Conservation (phyloP, 2,329 filamentous ascomycete species). For the Fusarium goolgardi region DNA sequence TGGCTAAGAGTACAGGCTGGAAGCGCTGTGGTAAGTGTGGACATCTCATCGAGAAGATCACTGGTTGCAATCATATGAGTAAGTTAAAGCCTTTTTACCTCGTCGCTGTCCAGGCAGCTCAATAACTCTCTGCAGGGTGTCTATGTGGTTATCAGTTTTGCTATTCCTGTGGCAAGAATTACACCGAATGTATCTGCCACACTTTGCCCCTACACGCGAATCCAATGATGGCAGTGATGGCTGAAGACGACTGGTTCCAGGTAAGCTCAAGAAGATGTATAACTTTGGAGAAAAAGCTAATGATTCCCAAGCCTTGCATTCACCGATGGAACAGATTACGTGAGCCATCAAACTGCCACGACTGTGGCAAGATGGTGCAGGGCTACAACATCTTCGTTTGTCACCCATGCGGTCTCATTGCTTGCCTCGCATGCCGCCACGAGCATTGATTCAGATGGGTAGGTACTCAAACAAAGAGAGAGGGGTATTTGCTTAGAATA, state of each 20-base stretch:
- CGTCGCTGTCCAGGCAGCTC: background rate
- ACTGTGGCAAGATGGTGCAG: background rate
- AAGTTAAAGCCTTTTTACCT: conserved; percentile 42
- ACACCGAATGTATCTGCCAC: background rate
- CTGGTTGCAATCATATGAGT: conserved; percentile 70
- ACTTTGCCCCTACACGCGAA: background rate
- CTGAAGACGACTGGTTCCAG: background rate
- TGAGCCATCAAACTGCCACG: background rate
- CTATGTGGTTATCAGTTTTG: background rate
- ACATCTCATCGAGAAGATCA: conserved; percentile 59
- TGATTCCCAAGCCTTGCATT: background rate
- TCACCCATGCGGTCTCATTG: background rate
- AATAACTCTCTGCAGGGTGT: background rate
- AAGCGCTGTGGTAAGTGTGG: conserved; percentile 61
- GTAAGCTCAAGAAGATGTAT: background rate
- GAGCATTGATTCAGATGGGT: too few relatives aligned
- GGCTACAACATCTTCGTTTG: background rate
- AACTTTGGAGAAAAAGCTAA: background rate
- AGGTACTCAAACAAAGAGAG: too few relatives aligned
- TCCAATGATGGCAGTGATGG: background rate
- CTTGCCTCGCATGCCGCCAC: background rate
- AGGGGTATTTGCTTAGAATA: too few relatives aligned
- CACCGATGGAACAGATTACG: background rate
- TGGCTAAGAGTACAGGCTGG: conserved; percentile 60
- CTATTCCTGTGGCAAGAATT: background rate